Evolutionary conservation across 2,329 filamentous ascomycete genomes (phyloP).

Genomic region (Cordyceps javanica): DNA sequence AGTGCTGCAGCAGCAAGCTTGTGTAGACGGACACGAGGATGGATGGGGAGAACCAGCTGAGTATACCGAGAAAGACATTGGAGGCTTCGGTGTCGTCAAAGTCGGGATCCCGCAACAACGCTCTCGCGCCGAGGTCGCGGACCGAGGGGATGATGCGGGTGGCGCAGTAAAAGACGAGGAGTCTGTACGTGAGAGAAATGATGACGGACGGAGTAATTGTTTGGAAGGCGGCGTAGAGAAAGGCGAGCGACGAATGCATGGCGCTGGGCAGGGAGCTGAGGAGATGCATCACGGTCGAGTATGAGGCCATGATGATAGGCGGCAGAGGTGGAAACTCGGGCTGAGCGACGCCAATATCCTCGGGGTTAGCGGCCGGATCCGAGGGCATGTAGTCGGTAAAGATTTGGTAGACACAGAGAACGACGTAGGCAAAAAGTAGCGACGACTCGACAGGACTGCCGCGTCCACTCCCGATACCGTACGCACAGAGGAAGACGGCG

Average conservation of each 20-base stretch:
- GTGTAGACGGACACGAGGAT: constrained; percentile 96
- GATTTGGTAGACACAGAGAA: constrained; percentile 98
- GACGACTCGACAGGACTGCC: constrained; percentile 95
- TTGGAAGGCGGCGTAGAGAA: constrained; percentile 86
- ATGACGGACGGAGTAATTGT: constrained; percentile 94
- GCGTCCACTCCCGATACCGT: constrained; percentile 87
- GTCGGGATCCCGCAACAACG: constrained; percentile 75
- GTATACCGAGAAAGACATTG: constrained; percentile 69
- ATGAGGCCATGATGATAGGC: constrained; percentile 97
- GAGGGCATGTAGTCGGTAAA: constrained; percentile 96
- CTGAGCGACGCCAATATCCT: constrained; percentile 48
- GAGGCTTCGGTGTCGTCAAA: constrained; percentile 82
- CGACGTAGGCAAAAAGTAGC: constrained; percentile 90
- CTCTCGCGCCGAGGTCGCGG: constrained; percentile 75
- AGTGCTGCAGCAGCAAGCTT: constrained; percentile 90
- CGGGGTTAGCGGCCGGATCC: constrained; percentile 50
- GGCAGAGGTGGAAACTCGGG: constrained; percentile 95
- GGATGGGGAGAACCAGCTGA: constrained; percentile 91
- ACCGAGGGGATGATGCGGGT: constrained; percentile 94
- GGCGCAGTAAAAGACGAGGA: constrained; percentile 91
- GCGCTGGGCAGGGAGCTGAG: constrained; percentile 77
- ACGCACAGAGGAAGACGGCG: constrained; percentile 84
- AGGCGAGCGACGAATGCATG: constrained; percentile 75
- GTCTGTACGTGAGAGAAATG: constrained; percentile 87
- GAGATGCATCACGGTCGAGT: constrained; percentile 81